Conservation (phyloP, 345 rosid species). For the Eucalyptus sp. region DNA sequence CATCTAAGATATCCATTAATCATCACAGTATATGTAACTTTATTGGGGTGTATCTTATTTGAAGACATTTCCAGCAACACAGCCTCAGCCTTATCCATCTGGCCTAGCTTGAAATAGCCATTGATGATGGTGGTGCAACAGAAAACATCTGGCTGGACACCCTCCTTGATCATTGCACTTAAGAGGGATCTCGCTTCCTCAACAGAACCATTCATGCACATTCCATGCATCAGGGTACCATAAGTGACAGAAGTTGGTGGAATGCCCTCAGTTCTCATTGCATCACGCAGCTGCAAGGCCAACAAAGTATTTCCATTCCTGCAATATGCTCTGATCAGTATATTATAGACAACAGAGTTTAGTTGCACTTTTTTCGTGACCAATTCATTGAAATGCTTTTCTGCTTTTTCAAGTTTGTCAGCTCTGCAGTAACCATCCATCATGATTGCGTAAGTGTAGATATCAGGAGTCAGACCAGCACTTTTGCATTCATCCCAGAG, state of each 20-base stretch:
- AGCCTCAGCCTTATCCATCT: conserved; percentile 42
- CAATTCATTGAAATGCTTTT: conserved; percentile 47
- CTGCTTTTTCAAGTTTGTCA: conserved; percentile 48
- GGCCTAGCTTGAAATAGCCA: conserved; percentile 62
- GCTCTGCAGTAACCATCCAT: conserved; percentile 72
- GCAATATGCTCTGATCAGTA: conserved; percentile 45
- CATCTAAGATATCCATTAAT: conserved; percentile 47
- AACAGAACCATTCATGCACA: conserved; percentile 40
- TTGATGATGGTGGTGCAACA: conserved; percentile 69
- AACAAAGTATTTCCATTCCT: conserved; percentile 29
- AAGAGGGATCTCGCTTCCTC: conserved; percentile 43
- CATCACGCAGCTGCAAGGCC: conserved; percentile 47
- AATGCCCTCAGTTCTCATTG: conserved; percentile 49
- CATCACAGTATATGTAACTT: conserved; percentile 68
- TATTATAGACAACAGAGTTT: conserved; percentile 47
- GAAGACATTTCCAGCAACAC: conserved; percentile 52
- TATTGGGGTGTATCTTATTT: conserved; percentile 44
- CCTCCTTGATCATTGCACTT: conserved; percentile 50
- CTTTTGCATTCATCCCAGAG: conserved; percentile 49
- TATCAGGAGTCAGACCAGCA: conserved; percentile 33
- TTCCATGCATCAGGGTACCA: conserved; percentile 60
- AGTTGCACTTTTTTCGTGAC: conserved; percentile 24
- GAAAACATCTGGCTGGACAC: conserved; percentile 50
- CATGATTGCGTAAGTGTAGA: conserved; percentile 55
- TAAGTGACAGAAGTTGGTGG: conserved; percentile 41